Percentiles rank a stretch among this genome's conserved stretches.
Conservation (phyloP, 192 early-diverging fungal genomes). For the Coemansia sp. region DNA sequence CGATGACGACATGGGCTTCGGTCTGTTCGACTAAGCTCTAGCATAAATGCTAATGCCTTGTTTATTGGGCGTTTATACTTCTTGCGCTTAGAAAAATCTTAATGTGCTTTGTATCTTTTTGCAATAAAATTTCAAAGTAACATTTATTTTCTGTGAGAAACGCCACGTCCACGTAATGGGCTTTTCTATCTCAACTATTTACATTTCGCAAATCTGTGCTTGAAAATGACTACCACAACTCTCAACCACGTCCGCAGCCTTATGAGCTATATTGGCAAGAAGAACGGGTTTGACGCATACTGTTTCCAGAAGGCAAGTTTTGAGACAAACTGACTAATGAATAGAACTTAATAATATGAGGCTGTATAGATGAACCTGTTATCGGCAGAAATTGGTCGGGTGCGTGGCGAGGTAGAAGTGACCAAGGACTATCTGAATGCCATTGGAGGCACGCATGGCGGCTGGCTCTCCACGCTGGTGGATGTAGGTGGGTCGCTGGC, state of each 20-base stretch:
- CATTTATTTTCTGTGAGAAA: too few relatives aligned
- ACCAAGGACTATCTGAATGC: slow-evolving; percentile 29
- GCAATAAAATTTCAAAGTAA: too few relatives aligned
- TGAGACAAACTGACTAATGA: not conserved
- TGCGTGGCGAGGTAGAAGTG: slow-evolving; percentile 34
- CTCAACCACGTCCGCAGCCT: slow-evolving; percentile 19
- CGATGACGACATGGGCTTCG: slow-evolving; percentile 83
- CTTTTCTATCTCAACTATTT: too few relatives aligned
- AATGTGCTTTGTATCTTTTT: too few relatives aligned
- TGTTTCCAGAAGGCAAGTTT: slow-evolving; percentile 32
- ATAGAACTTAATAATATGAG: not conserved
- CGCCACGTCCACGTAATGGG: too few relatives aligned
- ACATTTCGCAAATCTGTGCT: too few relatives aligned
- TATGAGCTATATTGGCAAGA: slow-evolving; percentile 7
- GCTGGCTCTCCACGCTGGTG: slow-evolving; percentile 54
- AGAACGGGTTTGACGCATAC: slow-evolving; percentile 30
- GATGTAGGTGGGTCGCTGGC: slow-evolving; percentile 54
- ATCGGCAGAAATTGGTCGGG: slow-evolving; percentile 34
- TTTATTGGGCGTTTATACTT: too few relatives aligned
- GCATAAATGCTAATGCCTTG: too few relatives aligned
- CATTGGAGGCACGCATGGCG: slow-evolving; percentile 51
- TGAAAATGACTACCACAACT: not conserved
- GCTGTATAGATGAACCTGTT: slow-evolving; percentile 29
- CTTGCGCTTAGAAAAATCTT: too few relatives aligned
- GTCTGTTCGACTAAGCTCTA: slow-evolving; percentile 59